phyloP scores from a whole-genome alignment of 1,284 basidiomycete species.

The Apiotrichum mycotoxinovorans region DNA sequence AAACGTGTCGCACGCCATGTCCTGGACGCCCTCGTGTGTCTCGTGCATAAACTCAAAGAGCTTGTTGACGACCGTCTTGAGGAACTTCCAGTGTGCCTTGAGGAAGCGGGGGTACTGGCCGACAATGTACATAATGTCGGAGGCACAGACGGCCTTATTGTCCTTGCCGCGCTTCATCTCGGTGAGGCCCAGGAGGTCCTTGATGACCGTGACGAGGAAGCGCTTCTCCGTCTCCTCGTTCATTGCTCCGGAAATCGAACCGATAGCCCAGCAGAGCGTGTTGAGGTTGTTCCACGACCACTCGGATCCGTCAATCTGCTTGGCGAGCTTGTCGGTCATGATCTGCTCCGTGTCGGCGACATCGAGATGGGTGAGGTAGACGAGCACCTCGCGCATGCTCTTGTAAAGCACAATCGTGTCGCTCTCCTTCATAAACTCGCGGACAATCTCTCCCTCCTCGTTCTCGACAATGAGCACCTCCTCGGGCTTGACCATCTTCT shows the following conservation, averaged over 20 bases:
- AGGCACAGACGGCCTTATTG: slow-evolving; percentile 99
- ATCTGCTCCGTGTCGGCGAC: slow-evolving; percentile 95
- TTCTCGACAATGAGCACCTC: slow-evolving; percentile 99
- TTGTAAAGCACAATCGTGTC: slow-evolving; percentile 99
- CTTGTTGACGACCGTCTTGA: slow-evolving; percentile 99
- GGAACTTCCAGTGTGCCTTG: slow-evolving; percentile 99
- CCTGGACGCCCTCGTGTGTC: slow-evolving; percentile 98
- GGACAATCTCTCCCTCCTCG: slow-evolving; percentile 98
- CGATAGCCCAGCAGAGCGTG: slow-evolving; percentile 99
- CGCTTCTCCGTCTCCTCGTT: slow-evolving; percentile 99
- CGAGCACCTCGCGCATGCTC: slow-evolving; percentile 94
- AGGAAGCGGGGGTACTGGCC: slow-evolving; percentile 99
- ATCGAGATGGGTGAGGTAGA: slow-evolving; percentile 96
- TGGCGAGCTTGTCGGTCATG: slow-evolving; percentile 91
- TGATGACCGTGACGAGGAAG: slow-evolving; percentile 98
- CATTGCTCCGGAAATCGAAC: slow-evolving; percentile 99
- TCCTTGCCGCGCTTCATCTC: slow-evolving; percentile 99
- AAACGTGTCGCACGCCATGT: slow-evolving; percentile 99
- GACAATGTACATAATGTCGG: slow-evolving; percentile 99
- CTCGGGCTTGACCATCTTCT: slow-evolving; percentile 99
- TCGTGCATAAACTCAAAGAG: slow-evolving; percentile 99
- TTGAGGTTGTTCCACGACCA: slow-evolving; percentile 99
- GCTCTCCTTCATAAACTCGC: slow-evolving; percentile 99
- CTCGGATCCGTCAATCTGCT: slow-evolving; percentile 95
- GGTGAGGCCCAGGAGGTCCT: slow-evolving; percentile 91